Conservation (phyloP, 805 yeast species). For the Ogataea trehaloabstinens region DNA sequence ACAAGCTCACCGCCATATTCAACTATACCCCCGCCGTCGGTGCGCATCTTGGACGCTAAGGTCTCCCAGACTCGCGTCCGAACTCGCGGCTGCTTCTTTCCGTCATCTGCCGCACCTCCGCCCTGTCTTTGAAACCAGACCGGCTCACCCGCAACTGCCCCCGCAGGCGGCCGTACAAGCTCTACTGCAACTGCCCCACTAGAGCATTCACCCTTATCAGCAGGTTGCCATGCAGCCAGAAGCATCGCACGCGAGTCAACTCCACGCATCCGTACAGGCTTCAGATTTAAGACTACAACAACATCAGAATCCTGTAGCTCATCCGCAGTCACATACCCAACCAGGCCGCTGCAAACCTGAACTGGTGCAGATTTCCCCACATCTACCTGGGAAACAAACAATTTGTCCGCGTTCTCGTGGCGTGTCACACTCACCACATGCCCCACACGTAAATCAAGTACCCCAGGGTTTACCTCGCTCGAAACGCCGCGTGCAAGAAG, state of each 20-base stretch:
- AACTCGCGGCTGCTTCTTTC: conserved; percentile 20
- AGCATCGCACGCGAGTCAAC: conserved; percentile 63
- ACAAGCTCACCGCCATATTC: conserved; percentile 16
- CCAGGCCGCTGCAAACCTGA: conserved; percentile 62
- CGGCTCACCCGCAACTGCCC: conserved; percentile 37
- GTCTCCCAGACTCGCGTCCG: conserved; percentile 37
- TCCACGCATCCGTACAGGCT: conserved; percentile 63
- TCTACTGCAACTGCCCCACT: conserved; percentile 40
- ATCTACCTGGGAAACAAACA: conserved; percentile 54
- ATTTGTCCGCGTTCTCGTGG: conserved; percentile 58
- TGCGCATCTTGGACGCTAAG: conserved; percentile 29
- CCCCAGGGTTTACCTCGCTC: conserved; percentile 21
- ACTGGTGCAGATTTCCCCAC: conserved; percentile 22
- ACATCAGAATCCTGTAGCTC: conserved; percentile 41
- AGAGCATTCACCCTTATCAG: conserved; percentile 14
- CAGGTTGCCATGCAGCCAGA: conserved; percentile 45
- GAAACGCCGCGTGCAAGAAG: too few species aligned
- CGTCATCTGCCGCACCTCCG: conserved; percentile 32
- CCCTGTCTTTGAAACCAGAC: conserved; percentile 17
- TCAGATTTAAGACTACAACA: conserved; percentile 56
- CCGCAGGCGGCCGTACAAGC: conserved; percentile 44
- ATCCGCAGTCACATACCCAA: conserved; percentile 39
- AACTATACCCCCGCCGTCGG: conserved; percentile 33
- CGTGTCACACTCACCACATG: conserved; percentile 40
- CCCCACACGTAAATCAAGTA: conserved; percentile 43